Percentiles rank a stretch among this genome's conserved stretches.
phyloP scores from a whole-genome alignment of 1,284 basidiomycete species.

The Sanghuangporus sanghuang region DNA sequence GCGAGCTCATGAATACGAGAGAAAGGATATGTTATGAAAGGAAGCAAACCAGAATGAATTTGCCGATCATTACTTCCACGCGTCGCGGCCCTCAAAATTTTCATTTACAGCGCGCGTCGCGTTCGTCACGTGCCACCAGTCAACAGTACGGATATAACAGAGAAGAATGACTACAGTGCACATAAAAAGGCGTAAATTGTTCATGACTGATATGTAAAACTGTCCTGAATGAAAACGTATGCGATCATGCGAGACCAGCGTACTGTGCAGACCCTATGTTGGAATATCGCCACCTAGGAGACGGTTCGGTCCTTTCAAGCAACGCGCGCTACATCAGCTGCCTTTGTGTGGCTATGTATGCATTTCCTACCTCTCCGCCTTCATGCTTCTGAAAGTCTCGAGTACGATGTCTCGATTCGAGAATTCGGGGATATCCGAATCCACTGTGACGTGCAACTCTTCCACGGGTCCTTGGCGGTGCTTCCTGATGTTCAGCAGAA shows the following conservation, averaged over 20 bases:
- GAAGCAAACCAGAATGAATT: neutral
- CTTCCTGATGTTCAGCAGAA: slow-evolving; percentile 3
- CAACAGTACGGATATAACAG: neutral
- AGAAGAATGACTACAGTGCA: no score
- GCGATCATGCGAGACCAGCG: no score
- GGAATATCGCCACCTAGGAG: no score
- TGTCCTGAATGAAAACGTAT: no score
- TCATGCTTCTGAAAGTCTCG: neutral
- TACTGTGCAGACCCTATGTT: no score
- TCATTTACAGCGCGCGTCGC: neutral
- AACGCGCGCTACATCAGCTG: neutral
- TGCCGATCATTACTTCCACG: neutral
- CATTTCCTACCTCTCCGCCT: neutral
- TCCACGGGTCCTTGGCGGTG: neutral
- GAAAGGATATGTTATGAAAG: neutral
- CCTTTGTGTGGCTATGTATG: neutral
- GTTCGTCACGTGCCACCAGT: neutral
- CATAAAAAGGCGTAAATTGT: no score
- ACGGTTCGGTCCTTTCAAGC: no score
- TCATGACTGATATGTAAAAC: no score
- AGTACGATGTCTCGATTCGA: neutral
- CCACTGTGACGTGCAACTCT: neutral
- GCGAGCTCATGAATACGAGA: no score
- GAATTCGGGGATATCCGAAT: neutral
- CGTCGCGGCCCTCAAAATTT: neutral